phyloP scores from a whole-genome alignment of 306 rosid genomes.

The Pterocarpus macrocarpus region DNA sequence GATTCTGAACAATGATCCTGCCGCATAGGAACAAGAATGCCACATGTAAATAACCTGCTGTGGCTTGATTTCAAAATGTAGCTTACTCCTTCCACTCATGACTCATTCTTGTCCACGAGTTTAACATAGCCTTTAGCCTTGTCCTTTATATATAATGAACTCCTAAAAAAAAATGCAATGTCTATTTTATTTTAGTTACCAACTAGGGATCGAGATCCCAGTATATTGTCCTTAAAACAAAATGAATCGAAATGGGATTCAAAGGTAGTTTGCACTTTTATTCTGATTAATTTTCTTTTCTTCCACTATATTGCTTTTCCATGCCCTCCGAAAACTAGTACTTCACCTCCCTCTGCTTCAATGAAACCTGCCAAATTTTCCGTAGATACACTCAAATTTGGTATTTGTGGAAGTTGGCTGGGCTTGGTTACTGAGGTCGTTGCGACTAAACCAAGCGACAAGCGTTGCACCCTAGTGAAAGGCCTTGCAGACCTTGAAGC shows the following conservation, averaged over 20 bases:
- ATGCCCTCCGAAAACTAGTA: conserved; percentile 57
- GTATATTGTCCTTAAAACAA: background rate
- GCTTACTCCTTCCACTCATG: conserved; percentile 30
- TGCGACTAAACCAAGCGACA: conserved; percentile 72
- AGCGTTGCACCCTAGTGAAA: conserved; percentile 66
- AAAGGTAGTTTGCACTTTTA: conserved; percentile 14
- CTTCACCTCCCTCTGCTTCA: conserved; percentile 33
- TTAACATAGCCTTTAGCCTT: background rate
- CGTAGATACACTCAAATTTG: conserved; percentile 69
- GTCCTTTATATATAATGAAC: background rate
- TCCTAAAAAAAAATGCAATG: background rate
- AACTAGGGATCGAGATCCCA: background rate
- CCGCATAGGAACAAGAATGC: too few species aligned
- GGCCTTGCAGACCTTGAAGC: conserved; percentile 86
- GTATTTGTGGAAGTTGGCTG: conserved; percentile 84
- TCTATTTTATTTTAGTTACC: background rate
- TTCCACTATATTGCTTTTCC: conserved; percentile 37
- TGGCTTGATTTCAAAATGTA: background rate
- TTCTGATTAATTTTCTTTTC: conserved; percentile 45
- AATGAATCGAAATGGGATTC: conserved; percentile 38
- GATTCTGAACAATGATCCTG: too few species aligned
- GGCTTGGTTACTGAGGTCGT: conserved; percentile 68
- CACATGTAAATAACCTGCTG: background rate
- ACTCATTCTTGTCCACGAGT: conserved; percentile 40
- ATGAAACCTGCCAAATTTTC: conserved; percentile 58